phyloP scores from a whole-genome alignment of 2,329 filamentous ascomycete species.

The Penicillium oxalicum region DNA sequence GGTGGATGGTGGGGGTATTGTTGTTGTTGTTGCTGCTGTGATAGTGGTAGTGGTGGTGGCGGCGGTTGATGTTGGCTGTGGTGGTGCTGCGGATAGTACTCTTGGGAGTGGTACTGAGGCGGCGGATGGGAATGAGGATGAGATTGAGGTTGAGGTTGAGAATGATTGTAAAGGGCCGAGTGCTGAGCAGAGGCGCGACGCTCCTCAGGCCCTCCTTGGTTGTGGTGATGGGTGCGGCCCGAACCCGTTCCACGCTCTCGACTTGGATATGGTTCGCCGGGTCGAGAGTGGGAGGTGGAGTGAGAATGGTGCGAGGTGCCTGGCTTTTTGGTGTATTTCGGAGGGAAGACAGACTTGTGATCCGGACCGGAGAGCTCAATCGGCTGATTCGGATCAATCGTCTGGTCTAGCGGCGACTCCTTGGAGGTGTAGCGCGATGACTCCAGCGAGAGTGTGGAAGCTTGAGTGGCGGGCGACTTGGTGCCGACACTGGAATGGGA shows the following conservation, averaged over 20 bases:
- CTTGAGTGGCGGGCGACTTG: background rate
- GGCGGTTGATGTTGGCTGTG: too few relatives aligned
- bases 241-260: constrained; percentile 1
- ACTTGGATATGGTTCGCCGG: background rate
- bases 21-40: background rate
- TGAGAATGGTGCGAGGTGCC: background rate
- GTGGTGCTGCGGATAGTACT: too few relatives aligned
- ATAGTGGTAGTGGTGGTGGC: too few relatives aligned
- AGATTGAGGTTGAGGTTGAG: too few relatives aligned
- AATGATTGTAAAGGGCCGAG: background rate
- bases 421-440: background rate
- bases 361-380: constrained; percentile 2
- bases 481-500: constrained; percentile 1
- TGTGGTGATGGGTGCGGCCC: constrained; percentile 1
- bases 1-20: background rate
- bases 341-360: constrained; percentile 1
- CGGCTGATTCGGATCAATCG: background rate
- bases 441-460: background rate
- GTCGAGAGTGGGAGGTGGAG: background rate
- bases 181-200: background rate
- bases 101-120: too few relatives aligned
- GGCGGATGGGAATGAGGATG: too few relatives aligned
- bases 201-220: background rate
- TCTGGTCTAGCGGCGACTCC: background rate
- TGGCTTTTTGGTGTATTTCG: constrained; percentile 2